phyloP scores from a whole-genome alignment of 1,284 basidiomycete genomes.

The Ustilago cynodontis region DNA sequence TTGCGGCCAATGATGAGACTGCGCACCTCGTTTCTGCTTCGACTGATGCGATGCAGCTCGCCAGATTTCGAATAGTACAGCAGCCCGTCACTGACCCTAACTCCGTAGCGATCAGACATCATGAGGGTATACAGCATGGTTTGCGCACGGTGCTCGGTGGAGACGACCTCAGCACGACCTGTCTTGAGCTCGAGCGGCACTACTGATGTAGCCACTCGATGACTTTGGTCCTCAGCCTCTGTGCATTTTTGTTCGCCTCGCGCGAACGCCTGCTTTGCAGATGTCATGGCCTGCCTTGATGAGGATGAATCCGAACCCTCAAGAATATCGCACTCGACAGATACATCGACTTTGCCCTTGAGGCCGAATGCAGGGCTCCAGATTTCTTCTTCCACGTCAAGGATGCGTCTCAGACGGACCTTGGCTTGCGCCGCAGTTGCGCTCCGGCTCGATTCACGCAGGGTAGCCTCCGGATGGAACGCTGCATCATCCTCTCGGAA shows the following conservation, averaged over 20 bases:
- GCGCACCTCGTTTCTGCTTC: conserved; percentile 83
- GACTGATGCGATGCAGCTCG: conserved; percentile 83
- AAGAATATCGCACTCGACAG: conserved; percentile 74
- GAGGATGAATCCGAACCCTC: conserved; percentile 52
- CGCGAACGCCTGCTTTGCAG: conserved; percentile 16
- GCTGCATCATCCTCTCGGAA: conserved; percentile 20
- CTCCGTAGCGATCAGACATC: conserved; percentile 87
- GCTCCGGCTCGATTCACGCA: conserved; percentile 24
- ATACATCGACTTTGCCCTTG: conserved; percentile 95
- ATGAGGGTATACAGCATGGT: conserved; percentile 97
- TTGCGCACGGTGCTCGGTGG: conserved; percentile 88
- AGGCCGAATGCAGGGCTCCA: conserved; percentile 95
- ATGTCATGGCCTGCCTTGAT: neutral
- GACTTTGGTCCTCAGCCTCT: neutral
- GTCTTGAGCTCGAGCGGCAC: conserved; percentile 96
- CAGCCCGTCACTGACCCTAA: conserved; percentile 77
- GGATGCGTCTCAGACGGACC: conserved; percentile 51
- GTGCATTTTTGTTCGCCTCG: conserved; percentile 5
- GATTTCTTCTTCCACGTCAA: conserved; percentile 94
- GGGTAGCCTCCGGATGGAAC: conserved; percentile 43
- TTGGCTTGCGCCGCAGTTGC: conserved; percentile 12
- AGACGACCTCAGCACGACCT: conserved; percentile 78
- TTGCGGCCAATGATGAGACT: conserved; percentile 86
- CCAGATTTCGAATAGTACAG: conserved; percentile 94
- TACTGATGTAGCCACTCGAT: conserved; percentile 67